Evolutionary conservation across 345 rosid genomes (phyloP), one percentile per base, ranked within the genome.

Genomic region (Citrus glauca): DNA sequence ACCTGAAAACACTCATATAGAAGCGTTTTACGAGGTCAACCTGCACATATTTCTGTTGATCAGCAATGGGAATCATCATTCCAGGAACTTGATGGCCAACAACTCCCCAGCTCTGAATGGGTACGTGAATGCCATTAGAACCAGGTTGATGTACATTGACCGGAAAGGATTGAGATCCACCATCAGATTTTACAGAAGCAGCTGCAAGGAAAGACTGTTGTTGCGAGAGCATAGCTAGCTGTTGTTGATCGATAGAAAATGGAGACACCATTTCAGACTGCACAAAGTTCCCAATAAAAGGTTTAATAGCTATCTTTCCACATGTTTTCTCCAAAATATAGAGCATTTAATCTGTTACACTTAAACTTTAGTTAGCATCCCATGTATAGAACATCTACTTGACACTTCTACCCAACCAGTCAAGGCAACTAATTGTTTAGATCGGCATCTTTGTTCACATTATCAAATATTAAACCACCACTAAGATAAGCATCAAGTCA

Each of bases 251-350:
- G 75, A 84, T 67, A 8, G 89, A 82, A 69, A 85, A 84, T 53
- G 93, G 89, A 20, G 90, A 86, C 71, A 68, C 83, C 86, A 82
- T 86, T 60, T 81, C 86, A 77, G 93, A 81, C 95, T 90, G 77
- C 74, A 81, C 16, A 63, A 77, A 27, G 59, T 77, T 62, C 72
- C 64, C 40, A 3, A 66, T 59, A 60, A 62, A 69, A 63, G 24
- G 79, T 17, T 73, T 8, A 16, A 17, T 5, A 28, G 30, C 17
- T 24, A 73, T 30, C 14, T 42, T 38, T 62, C 16, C 38, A 61
- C 33, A 8, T 2, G 35, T 56, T 4, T 16, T 50, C 19, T 50
- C 30, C 40, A 28, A 42, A 9, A 48, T 28, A 53, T 70, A 17
- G 17, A 71, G 3, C 55, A 59, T 73, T 22, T 62, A 35, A 59